Base-by-base conservation (phyloP, 2,329 filamentous ascomycete genomes). In the Penicillium sp. region DNA sequence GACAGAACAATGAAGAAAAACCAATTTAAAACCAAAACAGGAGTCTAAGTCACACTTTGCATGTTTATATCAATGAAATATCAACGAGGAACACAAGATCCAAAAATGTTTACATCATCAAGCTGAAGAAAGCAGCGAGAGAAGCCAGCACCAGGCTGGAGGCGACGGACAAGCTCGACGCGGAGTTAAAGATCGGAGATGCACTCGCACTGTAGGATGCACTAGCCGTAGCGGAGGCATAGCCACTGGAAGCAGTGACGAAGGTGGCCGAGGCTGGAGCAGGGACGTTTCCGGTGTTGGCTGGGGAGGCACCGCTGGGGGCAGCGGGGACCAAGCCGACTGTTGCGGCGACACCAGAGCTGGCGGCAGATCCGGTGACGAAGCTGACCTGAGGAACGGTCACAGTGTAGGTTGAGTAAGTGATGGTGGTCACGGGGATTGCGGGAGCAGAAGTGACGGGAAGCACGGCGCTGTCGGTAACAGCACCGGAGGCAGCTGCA, bases 321-420 rank as follows among this genome's bases (percentile, higher is more conserved):
- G 49, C 48, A 49, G 53, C 63, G 1, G 70, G 73, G 31, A 72
- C 61, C n/a, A 74, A 62, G 3, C 66, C 71, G 45, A 75, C 60
- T 8, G 63, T 69, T 7, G 66, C 65, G 11, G 63, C 55, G 5
- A 64, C 42, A 24, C 55, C 66, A 4, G 62, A 54, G 2, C 44
- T 54, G 1, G 40, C 40, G 4, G 18, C 52, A 1, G 67, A 68
- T 43, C 62, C 66, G 27, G 75, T 77, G 29, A 68, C 67, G 59
- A 78, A 78, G 31, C 63, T 68, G 42, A 80, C 74, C 47, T 76
- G 73, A 1, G 78, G 78, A 13, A 81, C 75, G 21, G 76, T 77
- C 57, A 77, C 65, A 5, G 73, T 74, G 55, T 66, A 72, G 36
- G 71, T 72, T 24, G 73, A 74, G 57, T 76, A 71, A 24, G 71